Percentiles rank a stretch among this genome's conserved stretches.
These are phyloP conservation scores for Tulasnella sp. DNA, from an alignment of 768 basidiomycete genomes.

Conservation along the genomic window DNA sequence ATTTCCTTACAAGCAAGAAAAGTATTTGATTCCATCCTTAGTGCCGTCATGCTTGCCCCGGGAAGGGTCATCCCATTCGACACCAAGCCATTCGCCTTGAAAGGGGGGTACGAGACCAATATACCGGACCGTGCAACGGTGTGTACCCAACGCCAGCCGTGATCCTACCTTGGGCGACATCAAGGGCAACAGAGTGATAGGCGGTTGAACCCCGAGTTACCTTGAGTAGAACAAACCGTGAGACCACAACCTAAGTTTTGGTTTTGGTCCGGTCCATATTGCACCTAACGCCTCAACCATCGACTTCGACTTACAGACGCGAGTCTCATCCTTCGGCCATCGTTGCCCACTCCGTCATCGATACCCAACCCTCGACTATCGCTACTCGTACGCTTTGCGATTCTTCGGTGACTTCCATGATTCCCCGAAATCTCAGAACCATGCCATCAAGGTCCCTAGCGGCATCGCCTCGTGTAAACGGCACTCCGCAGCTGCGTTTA, in stretches of 20 bases:
- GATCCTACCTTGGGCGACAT: background rate
- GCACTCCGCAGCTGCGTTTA: slow-evolving; percentile 15
- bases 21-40: slow-evolving; percentile 72
- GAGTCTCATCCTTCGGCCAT: background rate
- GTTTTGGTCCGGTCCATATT: background rate
- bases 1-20: slow-evolving; percentile 57
- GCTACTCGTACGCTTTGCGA: background rate
- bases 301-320: background rate
- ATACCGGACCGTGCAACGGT: slow-evolving; percentile 60
- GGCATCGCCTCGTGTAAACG: slow-evolving; percentile 16
- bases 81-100: slow-evolving; percentile 77
- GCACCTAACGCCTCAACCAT: background rate
- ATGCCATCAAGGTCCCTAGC: slow-evolving; percentile 7
- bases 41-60: slow-evolving; percentile 84
- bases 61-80: slow-evolving; percentile 85
- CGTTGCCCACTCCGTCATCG: background rate
- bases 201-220: background rate
- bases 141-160: background rate
- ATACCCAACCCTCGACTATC: background rate
- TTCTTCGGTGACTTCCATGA: slow-evolving; percentile 11
- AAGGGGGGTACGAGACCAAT: slow-evolving; percentile 57
- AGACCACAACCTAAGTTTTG: background rate
- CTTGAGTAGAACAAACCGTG: background rate
- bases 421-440: slow-evolving; percentile 11
- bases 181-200: background rate